Base-by-base conservation (phyloP, 1,284 basidiomycete species). In the Pyrrhoderma lamaoense region DNA sequence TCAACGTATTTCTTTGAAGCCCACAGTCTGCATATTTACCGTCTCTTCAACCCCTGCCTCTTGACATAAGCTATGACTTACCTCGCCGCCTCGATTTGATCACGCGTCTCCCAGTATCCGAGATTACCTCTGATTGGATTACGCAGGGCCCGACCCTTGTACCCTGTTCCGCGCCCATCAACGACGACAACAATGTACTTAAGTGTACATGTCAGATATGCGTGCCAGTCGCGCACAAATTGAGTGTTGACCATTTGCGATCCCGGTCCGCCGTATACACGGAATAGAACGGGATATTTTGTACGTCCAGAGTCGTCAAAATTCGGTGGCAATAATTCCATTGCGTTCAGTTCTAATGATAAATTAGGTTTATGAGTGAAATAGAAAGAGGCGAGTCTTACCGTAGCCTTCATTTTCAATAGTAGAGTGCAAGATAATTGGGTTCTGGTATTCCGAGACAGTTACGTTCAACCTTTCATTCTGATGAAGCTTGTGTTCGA, bases 91-190 rank as follows among this genome's bases (percentile, higher is more conserved):
- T 83, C 85, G 52, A 95, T 76, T 66, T 96, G 92, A 70, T 99
- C 95, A 44, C 72, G 68, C 7, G 87, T 86, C 69, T 98, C 95
- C 67, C 79, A 85, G 61, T 81, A 81, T 0, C 95, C 95, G 3
- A 98, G 72, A 61, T 94, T 81, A 48, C 85, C 80, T 59, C 88
- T 85, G 4, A 98, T 87, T 0, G 83, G 77, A 63, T 93, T 93
- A 51, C 94, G 74, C 65, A 96, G 70, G 53, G 70, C 70, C 27
- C 93, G 76, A 0, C 95, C 95, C 64, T 88, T 89, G 69, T 76
- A 90, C 1, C 95, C 95, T 0, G 95, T 98, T 0, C 94, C 94
- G n/a, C 94, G 79, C 0, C 91, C 93, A 64, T 98, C 95, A 39
- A 97, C 85, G 11, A 79, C 70, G 43, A 96, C 89, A 22, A 95